Base-by-base conservation (phyloP, 2,329 filamentous ascomycete species). In the Orbilia javanica region DNA sequence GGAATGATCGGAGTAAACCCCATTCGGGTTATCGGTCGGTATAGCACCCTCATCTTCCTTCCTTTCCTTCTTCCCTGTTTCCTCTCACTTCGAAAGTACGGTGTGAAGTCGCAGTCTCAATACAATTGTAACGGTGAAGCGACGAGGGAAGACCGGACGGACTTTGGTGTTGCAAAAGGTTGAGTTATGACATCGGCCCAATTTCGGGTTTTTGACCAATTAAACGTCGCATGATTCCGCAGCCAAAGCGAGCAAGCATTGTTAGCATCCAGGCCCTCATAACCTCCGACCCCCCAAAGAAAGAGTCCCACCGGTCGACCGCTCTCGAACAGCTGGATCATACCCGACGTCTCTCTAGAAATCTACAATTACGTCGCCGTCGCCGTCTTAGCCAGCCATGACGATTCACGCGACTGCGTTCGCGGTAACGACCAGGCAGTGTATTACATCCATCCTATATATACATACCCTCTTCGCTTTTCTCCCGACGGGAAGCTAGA, bases 351-450 rank as follows among this genome's bases (percentile, higher is more conserved):
- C 36, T 15, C 36, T 39, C 36, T 11, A 39, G n/a, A 39, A 8
- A 36, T 11, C 4, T 36, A 36, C 34, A 11, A 39, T 39, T 15
- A 39, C 36, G 36, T 39, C 34, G 20, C 20, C 50, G n/a, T 5
- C 46, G 18, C 25, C 44, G 46, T 50, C 20, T 1, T 4, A 57
- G 25, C 29, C 65, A 64, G 60, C 83, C 82, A 94, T 94, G 92
- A 90, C 93, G 85, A 94, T 97, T 86, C 92, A 94, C 86, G 93
- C 95, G 81, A 97, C 95, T 79, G 94, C 94, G 86, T 93, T 97
- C 84, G 95, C 92, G 83, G 89, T 92, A 85, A 89, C 89, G 85
- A 92, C 92, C 85, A 89, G 90, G 85, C 89, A 92, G 84, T 94
- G 92, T 94, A 85, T 85, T 86, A 44, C 46, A n/a, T n/a, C n/a